Evolutionary conservation across 1,284 basidiomycete species (phyloP).

Genomic region (Athelia sp.): DNA sequence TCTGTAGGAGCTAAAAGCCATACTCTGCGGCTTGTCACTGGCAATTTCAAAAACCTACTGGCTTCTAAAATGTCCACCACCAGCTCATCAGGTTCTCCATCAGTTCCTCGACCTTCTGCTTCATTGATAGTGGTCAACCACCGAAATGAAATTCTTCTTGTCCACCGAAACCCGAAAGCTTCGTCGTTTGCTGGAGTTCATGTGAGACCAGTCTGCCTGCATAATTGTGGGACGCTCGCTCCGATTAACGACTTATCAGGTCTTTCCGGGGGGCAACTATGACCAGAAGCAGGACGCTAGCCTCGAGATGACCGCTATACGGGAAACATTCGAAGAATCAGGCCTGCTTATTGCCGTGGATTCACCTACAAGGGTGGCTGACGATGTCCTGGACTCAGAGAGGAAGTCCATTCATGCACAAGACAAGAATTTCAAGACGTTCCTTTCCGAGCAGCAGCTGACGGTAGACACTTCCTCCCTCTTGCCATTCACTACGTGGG

Average conservation of each 20-base stretch:
- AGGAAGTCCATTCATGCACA: constrained; percentile 54
- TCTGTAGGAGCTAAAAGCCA: too few species aligned
- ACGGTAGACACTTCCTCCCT: constrained; percentile 39
- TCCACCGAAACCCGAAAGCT: constrained; percentile 60
- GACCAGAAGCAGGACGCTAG: constrained; percentile 55
- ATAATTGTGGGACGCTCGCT: not conserved
- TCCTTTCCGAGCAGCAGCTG: constrained; percentile 43
- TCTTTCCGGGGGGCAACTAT: constrained; percentile 69
- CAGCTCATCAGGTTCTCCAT: not conserved
- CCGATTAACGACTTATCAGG: constrained; percentile 32
- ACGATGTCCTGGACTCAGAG: constrained; percentile 42
- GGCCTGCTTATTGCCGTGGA: constrained; percentile 52
- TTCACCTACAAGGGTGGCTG: constrained; percentile 22
- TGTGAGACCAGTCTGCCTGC: constrained; percentile 32
- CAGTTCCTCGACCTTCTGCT: constrained; percentile 50
- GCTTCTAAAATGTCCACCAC: too few species aligned
- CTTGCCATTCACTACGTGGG: constrained; percentile 66
- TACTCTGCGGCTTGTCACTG: too few species aligned
- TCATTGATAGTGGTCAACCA: constrained; percentile 60
- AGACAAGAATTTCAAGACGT: constrained; percentile 42
- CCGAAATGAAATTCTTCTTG: constrained; percentile 61
- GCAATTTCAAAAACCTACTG: too few species aligned
- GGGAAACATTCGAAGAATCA: constrained; percentile 72
- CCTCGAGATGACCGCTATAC: constrained; percentile 55
- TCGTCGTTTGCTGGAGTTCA: constrained; percentile 61